phyloP scores from a whole-genome alignment of 2,329 filamentous ascomycete species.

The Alternaria panax region DNA sequence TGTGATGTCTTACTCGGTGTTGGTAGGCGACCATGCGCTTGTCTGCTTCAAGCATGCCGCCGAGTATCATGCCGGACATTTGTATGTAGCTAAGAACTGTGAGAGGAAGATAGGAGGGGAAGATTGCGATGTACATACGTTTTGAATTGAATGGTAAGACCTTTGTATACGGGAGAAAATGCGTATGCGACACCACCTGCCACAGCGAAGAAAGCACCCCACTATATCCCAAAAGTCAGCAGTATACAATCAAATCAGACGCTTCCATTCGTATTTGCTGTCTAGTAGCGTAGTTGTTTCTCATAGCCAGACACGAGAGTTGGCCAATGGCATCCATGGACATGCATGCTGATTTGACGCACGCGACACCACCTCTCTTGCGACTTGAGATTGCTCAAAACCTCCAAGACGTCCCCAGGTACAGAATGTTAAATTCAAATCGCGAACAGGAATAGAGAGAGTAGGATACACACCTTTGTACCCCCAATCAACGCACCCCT shows the following conservation, averaged over 20 bases:
- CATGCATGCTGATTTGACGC: background rate
- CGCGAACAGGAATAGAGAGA: no score
- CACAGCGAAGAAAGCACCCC: constrained; percentile 71
- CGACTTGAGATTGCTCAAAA: background rate
- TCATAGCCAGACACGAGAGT: no score
- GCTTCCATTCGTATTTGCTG: no score
- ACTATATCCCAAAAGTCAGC: constrained; percentile 52
- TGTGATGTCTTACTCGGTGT: constrained; percentile 68
- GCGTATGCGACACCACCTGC: constrained; percentile 69
- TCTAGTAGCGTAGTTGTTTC: background rate
- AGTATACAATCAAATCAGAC: background rate
- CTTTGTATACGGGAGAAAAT: constrained; percentile 74
- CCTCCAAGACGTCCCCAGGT: no score
- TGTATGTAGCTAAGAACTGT: constrained; percentile 70
- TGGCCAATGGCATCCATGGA: background rate
- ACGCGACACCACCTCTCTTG: background rate
- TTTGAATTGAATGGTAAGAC: constrained; percentile 52
- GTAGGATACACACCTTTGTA: constrained; percentile 60
- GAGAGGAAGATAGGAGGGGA: background rate
- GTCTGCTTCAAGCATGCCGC: constrained; percentile 79
- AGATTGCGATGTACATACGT: constrained; percentile 25
- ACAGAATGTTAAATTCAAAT: background rate
- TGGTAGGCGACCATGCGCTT: constrained; percentile 72
- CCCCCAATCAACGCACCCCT: constrained; percentile 72
- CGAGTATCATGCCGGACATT: constrained; percentile 85